Conservation (phyloP, 2,329 filamentous ascomycete species). For the Ilyonectria mors-panacis region DNA sequence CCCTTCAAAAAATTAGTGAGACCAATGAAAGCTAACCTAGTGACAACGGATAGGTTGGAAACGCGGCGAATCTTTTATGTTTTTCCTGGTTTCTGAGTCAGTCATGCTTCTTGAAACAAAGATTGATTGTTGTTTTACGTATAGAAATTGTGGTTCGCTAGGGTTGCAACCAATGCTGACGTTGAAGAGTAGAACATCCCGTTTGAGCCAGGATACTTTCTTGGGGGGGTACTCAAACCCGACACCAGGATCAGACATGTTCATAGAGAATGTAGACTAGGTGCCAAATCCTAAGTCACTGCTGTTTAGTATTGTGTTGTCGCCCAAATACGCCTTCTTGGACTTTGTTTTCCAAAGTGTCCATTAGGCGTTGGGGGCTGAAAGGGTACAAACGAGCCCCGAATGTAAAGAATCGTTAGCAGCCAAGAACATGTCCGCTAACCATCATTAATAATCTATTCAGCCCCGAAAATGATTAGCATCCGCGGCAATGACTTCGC, state of each 20-base stretch:
- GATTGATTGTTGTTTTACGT: conserved; percentile 66
- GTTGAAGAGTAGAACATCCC: conserved; percentile 91
- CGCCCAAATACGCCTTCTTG: too few relatives aligned
- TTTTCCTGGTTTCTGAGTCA: conserved; percentile 73
- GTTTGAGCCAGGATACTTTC: conserved; percentile 87
- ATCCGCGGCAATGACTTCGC: too few relatives aligned
- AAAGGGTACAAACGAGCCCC: too few relatives aligned
- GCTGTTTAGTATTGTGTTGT: too few relatives aligned
- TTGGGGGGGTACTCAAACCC: conserved; percentile 85
- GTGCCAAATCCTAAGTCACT: background rate
- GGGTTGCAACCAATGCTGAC: conserved; percentile 87
- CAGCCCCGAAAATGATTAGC: too few relatives aligned
- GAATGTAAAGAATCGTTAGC: too few relatives aligned
- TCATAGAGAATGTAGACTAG: conserved; percentile 3
- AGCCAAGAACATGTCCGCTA: too few relatives aligned
- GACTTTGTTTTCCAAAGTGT: too few relatives aligned
- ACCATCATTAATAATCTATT: too few relatives aligned
- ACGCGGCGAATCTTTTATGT: conserved; percentile 87
- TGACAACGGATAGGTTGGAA: conserved; percentile 89
- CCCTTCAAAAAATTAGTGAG: too few relatives aligned
- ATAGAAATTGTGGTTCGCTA: conserved; percentile 95
- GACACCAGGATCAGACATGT: conserved; percentile 67
- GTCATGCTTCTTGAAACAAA: too few relatives aligned
- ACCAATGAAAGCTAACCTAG: conserved; percentile 69
- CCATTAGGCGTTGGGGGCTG: too few relatives aligned